Base-by-base conservation (phyloP, 345 rosid species). In the Carallia brachiata region DNA sequence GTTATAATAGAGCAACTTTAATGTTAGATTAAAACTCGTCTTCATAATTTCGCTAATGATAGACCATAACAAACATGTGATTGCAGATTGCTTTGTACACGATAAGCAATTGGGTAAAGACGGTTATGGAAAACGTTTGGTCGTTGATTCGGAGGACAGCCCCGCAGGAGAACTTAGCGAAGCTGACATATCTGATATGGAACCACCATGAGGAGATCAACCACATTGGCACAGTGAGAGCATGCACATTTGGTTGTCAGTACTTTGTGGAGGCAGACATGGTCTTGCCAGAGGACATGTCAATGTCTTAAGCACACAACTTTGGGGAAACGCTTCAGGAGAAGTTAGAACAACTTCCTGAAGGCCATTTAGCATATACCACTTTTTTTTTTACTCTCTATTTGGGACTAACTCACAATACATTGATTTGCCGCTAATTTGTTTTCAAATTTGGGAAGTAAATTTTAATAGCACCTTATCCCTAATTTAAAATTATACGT, bases 71-170 rank as follows among this genome's bases (percentile, higher is more conserved):
- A 44, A n/a, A 12, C 5, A 15, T n/a, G n/a, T 37, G 19, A 31
- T 13, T 78, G 78, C 80, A 85, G 89, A 83, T 85, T 61, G 85
- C 89, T 32, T 47, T 85, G 15, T 83, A 83, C 28, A 85, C 85
- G 30, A 83, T 83, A 54, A 58, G 77, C 36, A 83, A 82, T 6
- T 83, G 89, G 89, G 67, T 77, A 7, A 77, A 63, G 3, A 83
- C 87, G 2, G 89, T 85, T 52, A 77, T 77, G 84, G 85, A 85
- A 57, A 85, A 85, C 66, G 85, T 85, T 1, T 71, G 82, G 84
- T 78, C 79, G 6, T 10, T 85, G 61, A 78, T 81, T 7, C 87
- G 83, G 52, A 81, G 75, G 60, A 77, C 87, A 48, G 87, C 89
- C 1, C 85, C 89, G 4, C 74, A 82, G 6, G 85, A 85, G 66